A percentile compares a stretch with the other conserved stretches of the same genome.
These are phyloP conservation scores for Fusarium sp. DNA, from an alignment of 2,329 filamentous ascomycete species.

Conservation along the genomic window DNA sequence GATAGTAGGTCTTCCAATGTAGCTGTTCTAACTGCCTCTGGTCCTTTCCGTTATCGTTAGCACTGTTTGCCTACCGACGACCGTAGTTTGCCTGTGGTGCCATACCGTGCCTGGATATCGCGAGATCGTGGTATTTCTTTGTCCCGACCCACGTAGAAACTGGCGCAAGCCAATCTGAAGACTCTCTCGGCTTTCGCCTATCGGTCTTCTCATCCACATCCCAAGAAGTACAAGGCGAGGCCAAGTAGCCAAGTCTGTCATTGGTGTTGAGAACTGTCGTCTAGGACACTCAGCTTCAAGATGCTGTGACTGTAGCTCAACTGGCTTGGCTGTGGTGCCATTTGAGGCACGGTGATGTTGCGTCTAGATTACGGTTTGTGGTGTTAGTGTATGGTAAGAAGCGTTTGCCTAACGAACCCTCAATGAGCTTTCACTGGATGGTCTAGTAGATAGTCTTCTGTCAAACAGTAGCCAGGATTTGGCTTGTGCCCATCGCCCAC, in stretches of 20 bases:
- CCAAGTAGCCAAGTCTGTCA: not conserved
- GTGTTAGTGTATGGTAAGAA: too few relatives aligned
- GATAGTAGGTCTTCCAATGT: not conserved
- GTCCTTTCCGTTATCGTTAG: not conserved
- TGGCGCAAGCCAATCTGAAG: not conserved
- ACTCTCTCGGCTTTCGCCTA: not conserved
- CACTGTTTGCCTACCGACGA: not conserved
- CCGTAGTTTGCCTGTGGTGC: not conserved
- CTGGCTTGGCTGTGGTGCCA: not conserved
- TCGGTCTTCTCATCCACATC: not conserved
- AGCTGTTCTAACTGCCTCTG: not conserved
- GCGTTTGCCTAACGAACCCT: too few relatives aligned
- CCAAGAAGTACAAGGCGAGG: not conserved
- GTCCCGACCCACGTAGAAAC: too few relatives aligned
- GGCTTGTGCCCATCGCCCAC: too few relatives aligned
- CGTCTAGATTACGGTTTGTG: not conserved
- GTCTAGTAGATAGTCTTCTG: too few relatives aligned
- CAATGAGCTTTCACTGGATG: too few relatives aligned
- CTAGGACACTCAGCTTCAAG: not conserved
- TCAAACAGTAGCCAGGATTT: too few relatives aligned
- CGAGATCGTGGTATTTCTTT: not conserved
- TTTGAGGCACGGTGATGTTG: not conserved
- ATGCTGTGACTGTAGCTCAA: not conserved
- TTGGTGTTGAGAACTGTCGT: not conserved
- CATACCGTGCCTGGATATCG: not conserved